Base-by-base conservation (phyloP, 2,329 filamentous ascomycete genomes). In the Paradendryphiella salina region DNA sequence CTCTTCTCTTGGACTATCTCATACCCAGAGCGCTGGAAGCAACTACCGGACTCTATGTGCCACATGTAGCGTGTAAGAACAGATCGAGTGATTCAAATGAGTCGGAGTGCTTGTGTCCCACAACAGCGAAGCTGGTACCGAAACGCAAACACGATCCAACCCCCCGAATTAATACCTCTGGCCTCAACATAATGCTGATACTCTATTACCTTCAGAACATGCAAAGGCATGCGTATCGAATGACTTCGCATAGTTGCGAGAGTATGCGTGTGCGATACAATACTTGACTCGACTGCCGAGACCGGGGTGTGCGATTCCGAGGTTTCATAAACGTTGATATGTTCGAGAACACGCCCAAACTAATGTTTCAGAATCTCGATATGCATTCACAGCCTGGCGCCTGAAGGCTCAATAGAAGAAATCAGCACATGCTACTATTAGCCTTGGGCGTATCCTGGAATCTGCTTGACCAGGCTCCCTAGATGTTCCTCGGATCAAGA, bases 281-380 rank as follows among this genome's bases (percentile, higher is more conserved):
- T 48, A 40, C 41, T 20, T 20, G 34, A 34, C 23, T 46, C 32
- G 26, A 28, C 32, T 47, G 46, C 52, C 48, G 53, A 54, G 48
- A 46, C 56, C 51, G 54, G 57, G 39, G 42, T 28, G 23, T 11
- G n/a, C 17, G 28, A 20, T 56, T 48, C 53, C 53, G 56, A 57
- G 39, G 52, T 64, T 54, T 47, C 61, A 58, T 57, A 64, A 63
- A 63, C 60, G 38, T 50, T 59, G 57, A 61, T 53, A 57, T 48
- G 44, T 56, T 61, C 45, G 55, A 62, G 52, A 57, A 56, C 45
- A 56, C 51, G 40, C 54, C 60, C 59, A 59, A 52, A 59, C 54
- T 36, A 15, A 29, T 36, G 59, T 62, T 62, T 60, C 59, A 62
- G 41, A 34, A 20, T 23, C 41, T 42, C 35, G 39, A 37, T 31